Evolutionary conservation across 2,329 filamentous ascomycete species (phyloP).

Genomic region (Trichoderma breve): DNA sequence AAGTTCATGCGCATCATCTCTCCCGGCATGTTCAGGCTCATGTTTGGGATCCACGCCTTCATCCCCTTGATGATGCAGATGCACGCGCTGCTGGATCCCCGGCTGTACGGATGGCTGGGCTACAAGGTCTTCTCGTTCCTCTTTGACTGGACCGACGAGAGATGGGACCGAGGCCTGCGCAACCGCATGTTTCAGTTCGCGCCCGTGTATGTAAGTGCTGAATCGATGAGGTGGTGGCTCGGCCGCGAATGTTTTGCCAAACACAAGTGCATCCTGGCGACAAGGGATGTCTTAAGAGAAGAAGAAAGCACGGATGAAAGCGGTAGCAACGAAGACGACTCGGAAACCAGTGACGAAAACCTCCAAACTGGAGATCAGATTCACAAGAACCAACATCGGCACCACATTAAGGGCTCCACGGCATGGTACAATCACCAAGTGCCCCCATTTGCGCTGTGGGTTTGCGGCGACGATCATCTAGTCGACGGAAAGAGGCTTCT

Average conservation of each 20-base stretch:
- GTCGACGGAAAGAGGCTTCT: slow-evolving; percentile 79
- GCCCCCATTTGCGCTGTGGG: slow-evolving; percentile 86
- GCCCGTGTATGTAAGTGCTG: slow-evolving; percentile 84
- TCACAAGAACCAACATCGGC: background rate
- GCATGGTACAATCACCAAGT: slow-evolving; percentile 81
- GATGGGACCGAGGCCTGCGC: slow-evolving; percentile 79
- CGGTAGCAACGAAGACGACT: slow-evolving; percentile 18
- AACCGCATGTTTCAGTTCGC: slow-evolving; percentile 89
- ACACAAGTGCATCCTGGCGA: slow-evolving; percentile 84
- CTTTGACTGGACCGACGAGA: slow-evolving; percentile 80
- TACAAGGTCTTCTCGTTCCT: slow-evolving; percentile 88
- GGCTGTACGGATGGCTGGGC: slow-evolving; percentile 74
- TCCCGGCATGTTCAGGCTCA: slow-evolving; percentile 69
- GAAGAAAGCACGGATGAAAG: slow-evolving; percentile 57
- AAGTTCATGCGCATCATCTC: slow-evolving; percentile 85
- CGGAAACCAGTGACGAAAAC: slow-evolving; percentile 11
- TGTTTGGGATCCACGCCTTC: slow-evolving; percentile 91
- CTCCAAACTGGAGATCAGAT: background rate
- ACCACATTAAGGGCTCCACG: slow-evolving; percentile 47
- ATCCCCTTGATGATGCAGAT: slow-evolving; percentile 92
- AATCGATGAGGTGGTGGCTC: slow-evolving; percentile 95
- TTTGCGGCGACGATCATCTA: slow-evolving; percentile 77
- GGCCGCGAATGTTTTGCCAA: slow-evolving; percentile 75
- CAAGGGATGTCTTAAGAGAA: slow-evolving; percentile 63
- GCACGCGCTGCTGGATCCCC: slow-evolving; percentile 63